Evolutionary conservation across 2,329 filamentous ascomycete species (phyloP).

Genomic region (Chaetomiaceae sp.): DNA sequence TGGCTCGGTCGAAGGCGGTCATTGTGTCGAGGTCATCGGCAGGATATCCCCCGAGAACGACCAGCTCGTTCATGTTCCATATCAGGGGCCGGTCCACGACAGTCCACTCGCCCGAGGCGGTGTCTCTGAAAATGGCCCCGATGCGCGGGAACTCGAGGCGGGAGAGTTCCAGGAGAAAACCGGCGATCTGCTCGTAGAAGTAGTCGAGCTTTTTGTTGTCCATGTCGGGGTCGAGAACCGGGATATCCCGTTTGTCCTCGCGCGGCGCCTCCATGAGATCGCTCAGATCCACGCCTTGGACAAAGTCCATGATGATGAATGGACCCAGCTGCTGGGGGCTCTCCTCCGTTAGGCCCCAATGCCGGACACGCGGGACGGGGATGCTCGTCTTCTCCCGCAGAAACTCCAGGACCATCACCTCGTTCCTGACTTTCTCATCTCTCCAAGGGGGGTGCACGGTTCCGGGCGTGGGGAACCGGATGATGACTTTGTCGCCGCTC

Average conservation of each 20-base stretch:
- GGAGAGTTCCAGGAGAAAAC: background rate
- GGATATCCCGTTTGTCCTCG: background rate
- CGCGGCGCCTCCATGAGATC: background rate
- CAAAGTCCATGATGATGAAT: constrained; percentile 6
- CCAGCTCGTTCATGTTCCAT: background rate
- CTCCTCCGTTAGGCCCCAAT: constrained; percentile 11
- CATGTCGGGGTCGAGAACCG: background rate
- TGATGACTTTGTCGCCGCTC: background rate
- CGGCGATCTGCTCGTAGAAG: background rate
- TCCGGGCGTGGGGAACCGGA: no score
- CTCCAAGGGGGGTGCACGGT: background rate
- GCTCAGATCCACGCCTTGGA: background rate
- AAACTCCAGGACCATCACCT: constrained; percentile 1
- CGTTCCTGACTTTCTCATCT: constrained; percentile 7
- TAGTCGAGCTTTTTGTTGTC: background rate
- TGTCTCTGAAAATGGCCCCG: background rate
- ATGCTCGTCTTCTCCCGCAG: constrained; percentile 2
- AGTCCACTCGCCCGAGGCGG: background rate
- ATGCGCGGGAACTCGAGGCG: background rate
- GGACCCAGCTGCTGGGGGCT: constrained; percentile 14
- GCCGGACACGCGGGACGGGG: background rate
- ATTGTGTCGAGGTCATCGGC: no score
- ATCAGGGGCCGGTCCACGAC: background rate
- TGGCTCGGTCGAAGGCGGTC: no score
- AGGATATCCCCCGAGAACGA: no score